A percentile compares a stretch with the other conserved stretches of the same genome.
Conservation (phyloP, 192 early-diverging fungal species). For the Entomortierella beljakovae region DNA sequence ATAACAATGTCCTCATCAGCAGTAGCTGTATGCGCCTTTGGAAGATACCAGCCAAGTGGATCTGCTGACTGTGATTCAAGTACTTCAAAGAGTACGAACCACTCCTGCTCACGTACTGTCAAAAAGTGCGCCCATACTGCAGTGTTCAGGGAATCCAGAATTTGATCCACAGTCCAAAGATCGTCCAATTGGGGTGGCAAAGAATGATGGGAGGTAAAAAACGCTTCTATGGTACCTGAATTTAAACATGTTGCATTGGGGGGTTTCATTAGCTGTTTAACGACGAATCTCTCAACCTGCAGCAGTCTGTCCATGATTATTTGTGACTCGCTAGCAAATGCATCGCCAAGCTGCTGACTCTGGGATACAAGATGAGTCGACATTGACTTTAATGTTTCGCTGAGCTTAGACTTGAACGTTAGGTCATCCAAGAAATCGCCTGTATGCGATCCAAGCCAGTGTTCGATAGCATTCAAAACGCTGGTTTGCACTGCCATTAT, state of each 20-base stretch:
- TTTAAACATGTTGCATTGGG: constrained; percentile 15
- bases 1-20: constrained; percentile 71
- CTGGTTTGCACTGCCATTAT: constrained; percentile 52
- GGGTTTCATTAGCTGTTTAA: constrained; percentile 35
- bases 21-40: constrained; percentile 19
- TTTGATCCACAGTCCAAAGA: constrained; percentile 17
- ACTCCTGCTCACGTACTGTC: constrained; percentile 56
- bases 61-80: constrained; percentile 62
- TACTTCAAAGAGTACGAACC: constrained; percentile 61
- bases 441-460: constrained; percentile 71
- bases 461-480: constrained; percentile 66
- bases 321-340: background rate
- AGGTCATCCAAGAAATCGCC: constrained; percentile 74
- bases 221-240: constrained; percentile 24
- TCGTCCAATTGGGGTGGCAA: constrained; percentile 30
- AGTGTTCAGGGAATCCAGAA: constrained; percentile 51
- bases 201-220: background rate
- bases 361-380: constrained; percentile 13
- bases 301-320: constrained; percentile 2
- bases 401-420: constrained; percentile 57
- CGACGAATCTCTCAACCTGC: constrained; percentile 12
- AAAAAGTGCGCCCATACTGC: constrained; percentile 50
- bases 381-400: constrained; percentile 11
- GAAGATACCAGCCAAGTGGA: constrained; percentile 58
- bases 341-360: constrained; percentile 7